phyloP scores from a whole-genome alignment of 2,329 filamentous ascomycete species.

The Helotiales sp. region DNA sequence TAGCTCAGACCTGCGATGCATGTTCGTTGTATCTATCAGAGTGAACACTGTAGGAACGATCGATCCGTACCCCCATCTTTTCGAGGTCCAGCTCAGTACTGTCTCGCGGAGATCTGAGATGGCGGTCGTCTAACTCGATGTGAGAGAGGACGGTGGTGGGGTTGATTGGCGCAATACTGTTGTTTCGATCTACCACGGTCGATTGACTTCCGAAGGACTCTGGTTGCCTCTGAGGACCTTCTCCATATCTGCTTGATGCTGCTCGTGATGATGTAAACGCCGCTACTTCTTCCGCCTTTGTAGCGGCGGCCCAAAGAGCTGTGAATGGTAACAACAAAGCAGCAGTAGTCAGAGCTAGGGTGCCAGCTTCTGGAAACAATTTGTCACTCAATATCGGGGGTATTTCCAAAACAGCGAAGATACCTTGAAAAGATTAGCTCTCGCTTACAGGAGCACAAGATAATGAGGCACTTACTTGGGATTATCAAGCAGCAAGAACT shows the following conservation, averaged over 20 bases:
- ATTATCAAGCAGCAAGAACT: conserved; percentile 65
- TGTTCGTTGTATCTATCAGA: conserved; percentile 1
- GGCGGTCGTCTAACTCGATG: conserved; percentile 2
- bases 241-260: conserved; percentile 1
- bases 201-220: conserved; percentile 13
- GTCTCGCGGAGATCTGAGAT: conserved; percentile 20
- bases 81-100: conserved; percentile 32
- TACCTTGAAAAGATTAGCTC: conserved; percentile 43
- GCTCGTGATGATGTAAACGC: conserved; percentile 19
- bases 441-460: neutral
- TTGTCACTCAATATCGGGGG: too few species aligned
- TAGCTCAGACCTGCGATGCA: too few species aligned
- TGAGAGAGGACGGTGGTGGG: conserved; percentile 15
- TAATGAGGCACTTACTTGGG: conserved; percentile 50
- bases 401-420: conserved; percentile 62
- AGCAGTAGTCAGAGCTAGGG: conserved; percentile 56
- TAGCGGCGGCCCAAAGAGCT: conserved; percentile 60
- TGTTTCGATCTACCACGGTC: conserved; percentile 17
- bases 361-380: conserved; percentile 55
- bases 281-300: conserved; percentile 21
- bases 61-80: conserved; percentile 29
- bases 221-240: conserved; percentile 6
- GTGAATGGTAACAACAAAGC: conserved; percentile 65
- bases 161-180: conserved; percentile 14
- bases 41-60: conserved; percentile 27